Evolutionary conservation across 1,139 yeast genomes (phyloP), one percentile per base, ranked within the genome.

Genomic region (Diutina sp.): DNA sequence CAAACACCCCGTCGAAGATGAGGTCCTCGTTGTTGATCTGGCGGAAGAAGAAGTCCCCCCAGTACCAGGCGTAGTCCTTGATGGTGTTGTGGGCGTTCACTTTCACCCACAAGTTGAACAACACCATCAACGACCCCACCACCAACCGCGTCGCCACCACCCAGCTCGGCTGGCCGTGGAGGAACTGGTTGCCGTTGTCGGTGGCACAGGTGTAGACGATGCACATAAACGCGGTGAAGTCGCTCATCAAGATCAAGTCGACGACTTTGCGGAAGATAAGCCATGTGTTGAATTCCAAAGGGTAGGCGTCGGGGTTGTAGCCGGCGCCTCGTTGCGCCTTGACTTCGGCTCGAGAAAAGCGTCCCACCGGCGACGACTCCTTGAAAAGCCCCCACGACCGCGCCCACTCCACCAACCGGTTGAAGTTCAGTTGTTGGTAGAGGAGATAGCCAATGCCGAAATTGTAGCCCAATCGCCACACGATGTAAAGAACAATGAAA

Each of bases 21-120:
- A 89, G 78, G 60, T 87, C 86, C 65, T 85, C 83, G 62, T 88
- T 83, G 63, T 77, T 79, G 62, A 83, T 89, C 66, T 88, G 87
- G 60, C 91, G 78, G 70, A 87, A 87, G 76, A 89, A 89, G 72
- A 89, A 89, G 68, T 89, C 96, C 41, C 96, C 96, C 96, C 96
- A 89, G 69, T 89, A 89, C 96, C 96, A 89, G 12, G 96, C 96
- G 66, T 84, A 90, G 68, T 89, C 96, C 67, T 89, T 88, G 58
- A 89, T 91, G 29, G 90, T 91, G 62, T 90, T 80, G 67, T 89
- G 96, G 46, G 96, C 96, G 69, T 89, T 93, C 16, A 88, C 73
- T 67, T 89, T 89, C 56, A 89, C 96, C 95, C 95, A 88, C 51
- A 86, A 74, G 66, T 88, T 88, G 73, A 89, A 88, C 54, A 85